Percentiles rank a stretch among this genome's conserved stretches.
Evolutionary conservation across 1,284 basidiomycete genomes (phyloP).

Genomic region (Ustilago tritici): DNA sequence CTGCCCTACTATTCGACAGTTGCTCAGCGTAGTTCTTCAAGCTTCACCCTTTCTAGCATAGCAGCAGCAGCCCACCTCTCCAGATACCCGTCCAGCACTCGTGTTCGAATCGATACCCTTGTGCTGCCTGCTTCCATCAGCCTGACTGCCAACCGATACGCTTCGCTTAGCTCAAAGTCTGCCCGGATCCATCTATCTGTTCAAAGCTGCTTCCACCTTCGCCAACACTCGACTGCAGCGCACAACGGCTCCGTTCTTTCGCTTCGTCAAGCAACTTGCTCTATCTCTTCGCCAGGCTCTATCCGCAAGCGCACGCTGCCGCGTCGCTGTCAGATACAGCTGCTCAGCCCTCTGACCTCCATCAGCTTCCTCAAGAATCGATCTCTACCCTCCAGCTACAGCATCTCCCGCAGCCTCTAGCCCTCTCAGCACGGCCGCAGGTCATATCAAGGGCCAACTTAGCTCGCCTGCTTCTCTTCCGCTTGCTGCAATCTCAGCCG

Average conservation of each 20-base stretch:
- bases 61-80: not conserved
- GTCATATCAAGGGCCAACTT: not conserved
- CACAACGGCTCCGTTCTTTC: not conserved
- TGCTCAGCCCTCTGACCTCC: not conserved
- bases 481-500: not conserved
- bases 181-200: not conserved
- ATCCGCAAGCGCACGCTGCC: not conserved
- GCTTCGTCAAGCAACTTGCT: not conserved
- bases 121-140: not conserved
- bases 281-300: not conserved
- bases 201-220: not conserved
- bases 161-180: not conserved
- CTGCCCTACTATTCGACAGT: not conserved
- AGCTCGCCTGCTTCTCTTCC: not conserved
- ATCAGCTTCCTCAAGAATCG: constrained; percentile 9
- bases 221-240: not conserved
- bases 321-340: not conserved
- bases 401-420: not conserved
- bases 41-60: not conserved
- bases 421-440: not conserved
- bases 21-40: not conserved
- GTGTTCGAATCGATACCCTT: constrained; percentile 1
- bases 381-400: not conserved
- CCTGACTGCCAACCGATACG: not conserved
- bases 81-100: not conserved